Percentiles rank a stretch among this genome's conserved stretches.
phyloP scores from a whole-genome alignment of 108 stramenopile genomes.

The Parmales sp. region DNA sequence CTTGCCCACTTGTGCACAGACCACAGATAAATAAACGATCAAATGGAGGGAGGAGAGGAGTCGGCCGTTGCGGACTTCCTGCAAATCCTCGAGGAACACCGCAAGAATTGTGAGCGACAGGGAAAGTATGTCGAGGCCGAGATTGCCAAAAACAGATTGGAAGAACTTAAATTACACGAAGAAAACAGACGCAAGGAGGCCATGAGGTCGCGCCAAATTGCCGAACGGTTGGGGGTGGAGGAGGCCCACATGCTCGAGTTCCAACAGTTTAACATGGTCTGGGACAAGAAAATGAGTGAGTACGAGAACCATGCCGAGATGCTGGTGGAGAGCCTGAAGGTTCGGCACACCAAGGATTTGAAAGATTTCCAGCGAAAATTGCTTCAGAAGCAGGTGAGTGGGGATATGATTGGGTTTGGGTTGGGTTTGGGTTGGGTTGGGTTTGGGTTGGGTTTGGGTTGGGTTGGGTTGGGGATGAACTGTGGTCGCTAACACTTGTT shows the following conservation, averaged over 20 bases:
- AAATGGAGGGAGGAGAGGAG: conserved; percentile 37
- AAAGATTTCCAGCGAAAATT: conserved; percentile 57
- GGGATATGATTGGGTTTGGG: background rate
- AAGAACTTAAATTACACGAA: conserved; percentile 72
- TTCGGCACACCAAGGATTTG: conserved; percentile 58
- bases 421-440: background rate
- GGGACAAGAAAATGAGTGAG: conserved; percentile 71
- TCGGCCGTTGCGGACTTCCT: conserved; percentile 41
- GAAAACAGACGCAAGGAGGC: conserved; percentile 65
- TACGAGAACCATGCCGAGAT: conserved; percentile 55
- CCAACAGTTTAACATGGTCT: conserved; percentile 69
- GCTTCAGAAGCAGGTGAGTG: conserved; percentile 35
- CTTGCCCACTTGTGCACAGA: too few species aligned
- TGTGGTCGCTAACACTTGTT: too few species aligned
- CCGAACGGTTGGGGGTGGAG: conserved; percentile 73
- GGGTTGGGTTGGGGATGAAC: too few species aligned
- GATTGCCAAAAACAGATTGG: conserved; percentile 66
- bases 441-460: too few species aligned
- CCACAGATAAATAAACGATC: background rate
- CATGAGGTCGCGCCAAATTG: conserved; percentile 62
- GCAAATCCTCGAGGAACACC: conserved; percentile 69
- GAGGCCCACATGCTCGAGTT: conserved; percentile 84
- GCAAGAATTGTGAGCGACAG: conserved; percentile 73
- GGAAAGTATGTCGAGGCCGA: conserved; percentile 86
- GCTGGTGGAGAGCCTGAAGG: conserved; percentile 59